Conservation (phyloP, 1,284 basidiomycete species). For the Cryptococcus sp. region DNA sequence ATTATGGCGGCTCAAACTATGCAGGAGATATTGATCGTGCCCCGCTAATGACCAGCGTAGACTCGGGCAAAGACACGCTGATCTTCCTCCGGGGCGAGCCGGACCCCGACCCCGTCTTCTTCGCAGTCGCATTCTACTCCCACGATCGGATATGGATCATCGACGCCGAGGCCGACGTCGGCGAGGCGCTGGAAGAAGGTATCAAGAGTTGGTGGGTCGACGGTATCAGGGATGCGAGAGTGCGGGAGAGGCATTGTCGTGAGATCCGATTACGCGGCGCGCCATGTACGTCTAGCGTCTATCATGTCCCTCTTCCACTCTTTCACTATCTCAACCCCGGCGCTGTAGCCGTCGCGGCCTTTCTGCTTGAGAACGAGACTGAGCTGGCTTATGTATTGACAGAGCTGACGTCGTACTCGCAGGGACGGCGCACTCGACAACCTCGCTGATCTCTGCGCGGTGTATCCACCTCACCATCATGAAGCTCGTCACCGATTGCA, state of each 20-base stretch:
- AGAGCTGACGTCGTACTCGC: conserved; percentile 2
- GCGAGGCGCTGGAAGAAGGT: conserved; percentile 46
- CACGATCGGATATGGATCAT: conserved; percentile 50
- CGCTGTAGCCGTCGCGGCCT: background rate
- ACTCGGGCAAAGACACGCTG: conserved; percentile 50
- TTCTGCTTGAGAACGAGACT: background rate
- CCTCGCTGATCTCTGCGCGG: conserved; percentile 43
- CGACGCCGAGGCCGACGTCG: conserved; percentile 49
- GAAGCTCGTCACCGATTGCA: conserved; percentile 37
- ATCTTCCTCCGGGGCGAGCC: conserved; percentile 37
- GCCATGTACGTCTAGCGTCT: conserved; percentile 39
- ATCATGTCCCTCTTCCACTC: too few species aligned
- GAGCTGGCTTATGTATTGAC: background rate
- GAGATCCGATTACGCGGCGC: conserved; percentile 43
- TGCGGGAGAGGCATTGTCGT: conserved; percentile 47
- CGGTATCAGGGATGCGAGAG: conserved; percentile 46
- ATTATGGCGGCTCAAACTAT: background rate
- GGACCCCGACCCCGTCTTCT: conserved; percentile 50
- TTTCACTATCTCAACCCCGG: too few species aligned
- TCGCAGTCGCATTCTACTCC: conserved; percentile 47
- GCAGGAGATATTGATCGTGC: background rate
- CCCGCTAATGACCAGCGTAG: conserved; percentile 19
- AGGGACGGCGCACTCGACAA: conserved; percentile 42
- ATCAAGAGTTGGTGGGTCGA: conserved; percentile 47
- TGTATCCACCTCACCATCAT: conserved; percentile 48